Conservation (phyloP, 2,329 filamentous ascomycete genomes). For the Magnaporthiopsis incrustans region DNA sequence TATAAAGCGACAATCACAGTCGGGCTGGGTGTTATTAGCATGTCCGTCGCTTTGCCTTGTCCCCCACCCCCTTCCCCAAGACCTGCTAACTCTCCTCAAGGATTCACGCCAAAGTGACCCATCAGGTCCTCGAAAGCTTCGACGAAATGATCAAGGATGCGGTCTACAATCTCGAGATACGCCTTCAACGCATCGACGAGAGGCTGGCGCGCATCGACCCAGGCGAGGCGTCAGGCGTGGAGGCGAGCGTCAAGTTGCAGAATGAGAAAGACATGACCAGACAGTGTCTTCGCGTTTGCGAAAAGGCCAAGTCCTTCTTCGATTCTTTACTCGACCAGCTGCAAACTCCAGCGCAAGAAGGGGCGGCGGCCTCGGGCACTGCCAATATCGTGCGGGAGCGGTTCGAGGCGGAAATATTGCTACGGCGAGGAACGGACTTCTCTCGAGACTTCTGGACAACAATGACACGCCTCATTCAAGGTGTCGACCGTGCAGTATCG, state of each 20-base stretch:
- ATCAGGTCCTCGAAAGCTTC: conserved; percentile 25
- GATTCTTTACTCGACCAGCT: conserved; percentile 21
- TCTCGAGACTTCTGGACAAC: too few species aligned
- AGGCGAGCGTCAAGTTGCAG: conserved; percentile 21
- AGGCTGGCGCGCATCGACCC: conserved; percentile 16
- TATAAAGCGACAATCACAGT: conserved; percentile 30
- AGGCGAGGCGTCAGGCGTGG: not conserved
- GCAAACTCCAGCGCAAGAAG: conserved; percentile 13
- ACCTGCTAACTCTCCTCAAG: conserved; percentile 15
- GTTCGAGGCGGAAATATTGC: conserved; percentile 9
- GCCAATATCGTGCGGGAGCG: conserved; percentile 2
- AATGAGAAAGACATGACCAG: conserved; percentile 28
- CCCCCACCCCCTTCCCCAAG: not conserved
- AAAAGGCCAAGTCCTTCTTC: conserved; percentile 27
- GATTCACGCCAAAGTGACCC: conserved; percentile 22
- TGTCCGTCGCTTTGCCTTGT: not conserved
- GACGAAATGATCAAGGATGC: conserved; percentile 30
- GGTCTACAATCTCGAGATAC: conserved; percentile 24
- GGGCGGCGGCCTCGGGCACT: not conserved
- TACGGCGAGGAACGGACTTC: too few species aligned
- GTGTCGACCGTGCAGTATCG: conserved; percentile 18
- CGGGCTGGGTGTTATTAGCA: not conserved
- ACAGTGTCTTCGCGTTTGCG: conserved; percentile 30
- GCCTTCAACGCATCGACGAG: conserved; percentile 27
- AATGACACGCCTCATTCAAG: conserved; percentile 25